phyloP scores from a whole-genome alignment of 177 flowering plant genomes.

The Telopea speciosissima region DNA sequence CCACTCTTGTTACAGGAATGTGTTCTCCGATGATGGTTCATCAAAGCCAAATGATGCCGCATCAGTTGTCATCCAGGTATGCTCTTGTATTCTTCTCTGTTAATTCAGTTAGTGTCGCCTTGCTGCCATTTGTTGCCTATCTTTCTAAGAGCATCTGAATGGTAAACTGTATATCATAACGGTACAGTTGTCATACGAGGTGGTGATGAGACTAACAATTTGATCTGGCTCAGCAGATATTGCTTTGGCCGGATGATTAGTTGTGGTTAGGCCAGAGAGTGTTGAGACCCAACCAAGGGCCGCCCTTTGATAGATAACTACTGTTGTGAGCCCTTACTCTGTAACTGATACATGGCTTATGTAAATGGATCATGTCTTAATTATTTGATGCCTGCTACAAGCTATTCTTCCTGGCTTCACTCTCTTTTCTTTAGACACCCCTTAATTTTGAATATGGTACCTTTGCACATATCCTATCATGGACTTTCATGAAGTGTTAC shows the following conservation, averaged over 20 bases:
- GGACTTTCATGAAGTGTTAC: not conserved
- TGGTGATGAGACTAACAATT: no score
- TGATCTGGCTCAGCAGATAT: no score
- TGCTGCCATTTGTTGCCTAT: not conserved
- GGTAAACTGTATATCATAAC: no score
- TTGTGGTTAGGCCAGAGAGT: no score
- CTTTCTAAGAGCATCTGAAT: no score
- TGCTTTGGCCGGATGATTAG: no score
- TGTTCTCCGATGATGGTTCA: slow-evolving; percentile 79
- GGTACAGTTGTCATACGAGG: no score
- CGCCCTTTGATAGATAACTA: no score
- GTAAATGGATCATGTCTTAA: not conserved
- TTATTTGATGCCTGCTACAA: not conserved
- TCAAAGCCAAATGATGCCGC: slow-evolving; percentile 56
- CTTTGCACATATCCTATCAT: not conserved
- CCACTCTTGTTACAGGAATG: slow-evolving; percentile 52
- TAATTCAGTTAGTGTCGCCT: not conserved
- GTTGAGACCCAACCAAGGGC: no score
- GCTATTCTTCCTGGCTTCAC: not conserved
- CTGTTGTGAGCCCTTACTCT: not conserved
- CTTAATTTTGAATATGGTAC: not conserved
- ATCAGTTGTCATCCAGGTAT: slow-evolving; percentile 58
- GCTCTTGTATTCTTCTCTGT: slow-evolving; percentile 13
- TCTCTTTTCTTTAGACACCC: not conserved
- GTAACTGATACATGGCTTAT: not conserved